Evolutionary conservation across 2,329 filamentous ascomycete genomes (phyloP), one percentile per base, ranked within the genome.

Genomic region (Hypoxylon sp.): DNA sequence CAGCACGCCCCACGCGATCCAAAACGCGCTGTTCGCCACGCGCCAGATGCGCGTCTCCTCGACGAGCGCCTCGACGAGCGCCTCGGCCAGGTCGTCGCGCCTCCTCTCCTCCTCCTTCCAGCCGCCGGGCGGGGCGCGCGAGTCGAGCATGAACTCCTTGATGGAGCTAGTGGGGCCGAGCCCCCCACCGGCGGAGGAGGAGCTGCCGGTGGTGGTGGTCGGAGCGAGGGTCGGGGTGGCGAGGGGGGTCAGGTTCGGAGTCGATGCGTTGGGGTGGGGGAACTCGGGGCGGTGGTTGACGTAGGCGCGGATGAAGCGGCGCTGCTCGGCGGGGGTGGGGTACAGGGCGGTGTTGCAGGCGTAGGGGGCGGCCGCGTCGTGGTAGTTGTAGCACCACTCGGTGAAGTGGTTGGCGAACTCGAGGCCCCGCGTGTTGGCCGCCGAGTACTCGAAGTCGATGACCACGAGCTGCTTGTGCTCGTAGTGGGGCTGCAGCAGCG

Each of bases 391-490:
- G 74, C 93, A 92, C 96, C 96, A 99, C 81, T 99, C 96, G 0
- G 93, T 92, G 81, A 99, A 99, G 81, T 99, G 96, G 79, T 99
- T 99, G 64, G 94, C 96, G 78, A 99, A 98, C 80, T 99, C 96
- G 14, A 94, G 85, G 1, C 94, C 96, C 0, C 90, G 90, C 0
- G 91, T 86, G 78, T 98, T 99, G 64, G 95, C 94, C 2, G 91
- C 95, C 1, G 96, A 92, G 78, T 99, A 99, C 77, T 99, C 96
- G 76, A 99, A 99, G 79, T 99, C 96, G 76, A 99, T 99, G 71
- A 99, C 96, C 14, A 98, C 88, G 13, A 99, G 88, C 81, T 97
- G 95, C 80, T 97, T 98, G 82, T 99, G 96, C 73, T 95, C 90
- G 80, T 98, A 98, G 65, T 92, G 90, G 0, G 96, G 94, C 55